These are phyloP conservation scores for Micromonas commoda DNA, from an alignment of 139 green algal species.

Conservation along the genomic window DNA sequence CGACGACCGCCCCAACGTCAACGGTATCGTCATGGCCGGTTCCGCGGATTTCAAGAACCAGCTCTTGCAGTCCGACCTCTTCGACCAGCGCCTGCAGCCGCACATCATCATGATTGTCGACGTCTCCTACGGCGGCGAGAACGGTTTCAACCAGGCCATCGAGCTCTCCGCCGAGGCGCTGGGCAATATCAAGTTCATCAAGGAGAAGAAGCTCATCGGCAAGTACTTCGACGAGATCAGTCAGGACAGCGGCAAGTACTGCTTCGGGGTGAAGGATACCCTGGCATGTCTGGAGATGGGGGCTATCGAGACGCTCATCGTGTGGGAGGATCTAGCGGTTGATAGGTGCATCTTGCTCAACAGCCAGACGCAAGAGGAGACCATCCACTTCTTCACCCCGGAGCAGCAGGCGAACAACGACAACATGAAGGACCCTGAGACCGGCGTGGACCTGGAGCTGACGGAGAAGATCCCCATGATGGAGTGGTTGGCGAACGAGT, in stretches of 20 bases:
- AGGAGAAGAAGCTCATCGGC: conserved; percentile 62
- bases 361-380: conserved; percentile 34
- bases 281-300: conserved; percentile 96
- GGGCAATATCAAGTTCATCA: conserved; percentile 98
- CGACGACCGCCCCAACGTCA: conserved; percentile 81
- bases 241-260: conserved; percentile 90
- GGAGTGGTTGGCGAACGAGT: conserved; percentile 96
- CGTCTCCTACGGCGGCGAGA: conserved; percentile 96
- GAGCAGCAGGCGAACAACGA: conserved; percentile 64
- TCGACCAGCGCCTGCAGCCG: conserved; percentile 83
- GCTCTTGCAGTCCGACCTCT: conserved; percentile 88
- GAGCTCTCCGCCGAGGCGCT: conserved; percentile 92
- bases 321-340: conserved; percentile 90
- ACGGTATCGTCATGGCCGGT: conserved; percentile 88
- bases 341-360: conserved; percentile 73
- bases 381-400: conserved; percentile 59
- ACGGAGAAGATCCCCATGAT: conserved; percentile 83
- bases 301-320: conserved; percentile 96
- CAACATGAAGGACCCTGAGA: conserved; percentile 86
- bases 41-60: conserved; percentile 98
- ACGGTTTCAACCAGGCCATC: conserved; percentile 98
- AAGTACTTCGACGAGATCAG: conserved; percentile 97
- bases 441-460: conserved; percentile 77
- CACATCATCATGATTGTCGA: conserved; percentile 91
- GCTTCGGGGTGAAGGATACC: conserved; percentile 90